phyloP scores from a whole-genome alignment of 768 basidiomycete genomes.

The Dioszegia crocea region DNA sequence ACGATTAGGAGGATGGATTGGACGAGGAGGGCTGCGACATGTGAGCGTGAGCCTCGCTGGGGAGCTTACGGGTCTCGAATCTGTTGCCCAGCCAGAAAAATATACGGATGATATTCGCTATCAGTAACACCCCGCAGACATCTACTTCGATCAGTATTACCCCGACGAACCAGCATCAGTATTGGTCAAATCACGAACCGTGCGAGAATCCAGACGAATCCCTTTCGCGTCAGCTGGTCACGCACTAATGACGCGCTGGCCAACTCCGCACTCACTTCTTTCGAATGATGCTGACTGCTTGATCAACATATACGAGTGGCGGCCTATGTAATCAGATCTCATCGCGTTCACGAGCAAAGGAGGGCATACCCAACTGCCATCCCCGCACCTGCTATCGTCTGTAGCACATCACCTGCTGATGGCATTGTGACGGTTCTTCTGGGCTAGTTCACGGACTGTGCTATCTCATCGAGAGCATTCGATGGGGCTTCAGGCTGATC shows the following conservation, averaged over 20 bases:
- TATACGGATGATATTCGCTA: slow-evolving; percentile 48
- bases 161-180: background rate
- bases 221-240: slow-evolving; percentile 14
- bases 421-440: background rate
- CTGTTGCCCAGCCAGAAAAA: slow-evolving; percentile 50
- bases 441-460: background rate
- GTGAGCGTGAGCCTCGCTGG: slow-evolving; percentile 1
- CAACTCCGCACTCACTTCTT: slow-evolving; percentile 33
- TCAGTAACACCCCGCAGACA: slow-evolving; percentile 45
- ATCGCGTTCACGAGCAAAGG: background rate
- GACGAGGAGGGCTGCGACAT: slow-evolving; percentile 39
- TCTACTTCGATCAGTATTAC: slow-evolving; percentile 21
- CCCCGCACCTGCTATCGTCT: slow-evolving; percentile 25
- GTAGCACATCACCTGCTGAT: slow-evolving; percentile 4
- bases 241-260: background rate
- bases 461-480: too few relatives aligned
- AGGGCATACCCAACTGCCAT: slow-evolving; percentile 36
- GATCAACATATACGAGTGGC: slow-evolving; percentile 47
- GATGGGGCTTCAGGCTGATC: too few relatives aligned
- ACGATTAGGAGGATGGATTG: slow-evolving; percentile 49
- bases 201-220: slow-evolving; percentile 50
- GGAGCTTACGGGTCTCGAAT: slow-evolving; percentile 44
- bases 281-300: slow-evolving; percentile 46
- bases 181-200: slow-evolving; percentile 21
- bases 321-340: slow-evolving; percentile 27